phyloP scores from a whole-genome alignment of 345 rosid genomes.

The Nephelium lappaceum region DNA sequence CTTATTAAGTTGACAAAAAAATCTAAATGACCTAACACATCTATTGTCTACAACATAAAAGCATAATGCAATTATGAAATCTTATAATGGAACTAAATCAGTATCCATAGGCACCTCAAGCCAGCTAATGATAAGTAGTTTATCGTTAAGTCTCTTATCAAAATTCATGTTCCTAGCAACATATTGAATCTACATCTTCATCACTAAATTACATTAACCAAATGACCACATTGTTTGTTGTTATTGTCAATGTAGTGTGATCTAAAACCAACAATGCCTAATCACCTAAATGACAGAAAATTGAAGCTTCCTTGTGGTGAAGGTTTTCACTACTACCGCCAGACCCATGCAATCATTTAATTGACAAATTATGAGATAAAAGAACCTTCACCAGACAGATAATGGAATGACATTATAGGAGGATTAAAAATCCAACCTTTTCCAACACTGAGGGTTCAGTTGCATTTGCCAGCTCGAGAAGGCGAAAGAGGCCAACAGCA shows the following conservation, averaged over 20 bases:
- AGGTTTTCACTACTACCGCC: not conserved
- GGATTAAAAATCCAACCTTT: slow-evolving; percentile 54
- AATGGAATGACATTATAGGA: not conserved
- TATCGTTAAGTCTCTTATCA: not conserved
- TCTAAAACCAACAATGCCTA: not conserved
- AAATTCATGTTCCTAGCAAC: not conserved
- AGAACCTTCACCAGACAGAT: not conserved
- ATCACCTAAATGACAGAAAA: not conserved
- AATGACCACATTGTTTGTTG: not conserved
- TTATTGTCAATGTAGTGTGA: not conserved
- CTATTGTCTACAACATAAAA: not conserved
- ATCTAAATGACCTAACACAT: not conserved
- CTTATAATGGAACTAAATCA: not conserved
- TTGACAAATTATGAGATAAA: not conserved
- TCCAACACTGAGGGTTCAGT: slow-evolving; percentile 85
- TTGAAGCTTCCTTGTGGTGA: not conserved
- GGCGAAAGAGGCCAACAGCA: slow-evolving; percentile 93
- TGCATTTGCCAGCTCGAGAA: slow-evolving; percentile 90
- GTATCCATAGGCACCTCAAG: not conserved
- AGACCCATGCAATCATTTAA: slow-evolving; percentile 1
- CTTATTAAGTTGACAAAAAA: not conserved
- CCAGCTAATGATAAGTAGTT: not conserved
- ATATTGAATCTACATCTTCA: not conserved
- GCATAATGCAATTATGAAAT: not conserved
- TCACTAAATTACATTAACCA: not conserved